Percentiles rank a stretch among this genome's conserved stretches.
Evolutionary conservation across 176 grass and related monocot genomes (phyloP).

Genomic region (Pontederia crassipes): DNA sequence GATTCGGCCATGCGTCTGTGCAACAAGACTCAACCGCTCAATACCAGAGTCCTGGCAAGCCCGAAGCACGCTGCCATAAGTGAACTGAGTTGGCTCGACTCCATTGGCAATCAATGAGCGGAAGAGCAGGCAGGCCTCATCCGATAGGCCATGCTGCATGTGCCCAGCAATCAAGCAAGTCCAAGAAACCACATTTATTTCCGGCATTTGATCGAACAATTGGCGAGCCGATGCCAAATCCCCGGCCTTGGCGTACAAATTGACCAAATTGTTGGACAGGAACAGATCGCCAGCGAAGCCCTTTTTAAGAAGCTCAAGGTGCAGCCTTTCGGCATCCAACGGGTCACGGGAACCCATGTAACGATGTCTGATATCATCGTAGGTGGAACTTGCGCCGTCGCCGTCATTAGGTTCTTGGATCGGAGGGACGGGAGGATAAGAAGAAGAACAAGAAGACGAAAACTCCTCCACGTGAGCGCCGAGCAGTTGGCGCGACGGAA

Average conservation of each 20-base stretch:
- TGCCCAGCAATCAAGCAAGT: constrained; percentile 52
- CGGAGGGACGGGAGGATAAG: background rate
- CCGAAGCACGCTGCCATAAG: constrained; percentile 48
- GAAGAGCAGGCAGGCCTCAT: constrained; percentile 40
- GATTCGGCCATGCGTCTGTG: constrained; percentile 53
- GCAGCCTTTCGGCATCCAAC: constrained; percentile 30
- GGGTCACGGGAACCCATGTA: constrained; percentile 5
- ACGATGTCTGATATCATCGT: constrained; percentile 7
- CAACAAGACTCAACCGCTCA: constrained; percentile 29
- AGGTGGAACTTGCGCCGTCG: constrained; percentile 1
- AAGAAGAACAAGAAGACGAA: too few relatives aligned
- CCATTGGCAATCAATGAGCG: constrained; percentile 32
- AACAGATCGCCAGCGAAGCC: constrained; percentile 48
- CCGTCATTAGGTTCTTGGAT: background rate
- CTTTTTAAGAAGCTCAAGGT: constrained; percentile 41
- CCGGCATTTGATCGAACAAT: constrained; percentile 48
- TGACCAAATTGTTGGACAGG: constrained; percentile 47
- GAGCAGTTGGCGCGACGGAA: too few relatives aligned
- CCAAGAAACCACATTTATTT: constrained; percentile 51
- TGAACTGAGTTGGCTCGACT: constrained; percentile 49
- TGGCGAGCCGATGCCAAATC: constrained; percentile 23
- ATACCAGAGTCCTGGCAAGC: constrained; percentile 43
- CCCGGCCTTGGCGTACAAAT: constrained; percentile 32
- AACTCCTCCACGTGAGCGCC: too few relatives aligned
- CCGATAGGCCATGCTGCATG: constrained; percentile 23